Evolutionary conservation across 148 eudicot genomes (phyloP), one percentile per base, ranked within the genome.

Genomic region (Pharnaceum exiguum): DNA sequence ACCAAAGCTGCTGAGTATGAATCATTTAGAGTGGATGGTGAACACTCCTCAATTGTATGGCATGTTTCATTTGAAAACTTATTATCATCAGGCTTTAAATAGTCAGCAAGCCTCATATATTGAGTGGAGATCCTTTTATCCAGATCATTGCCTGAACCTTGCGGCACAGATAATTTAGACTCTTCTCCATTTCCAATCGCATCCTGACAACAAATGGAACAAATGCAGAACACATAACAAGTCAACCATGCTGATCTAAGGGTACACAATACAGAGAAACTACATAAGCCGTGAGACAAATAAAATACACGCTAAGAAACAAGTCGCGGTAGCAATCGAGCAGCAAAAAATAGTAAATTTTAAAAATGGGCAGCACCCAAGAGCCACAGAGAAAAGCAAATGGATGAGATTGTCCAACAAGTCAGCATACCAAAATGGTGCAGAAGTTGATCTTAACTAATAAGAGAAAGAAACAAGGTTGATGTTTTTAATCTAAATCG

Each of bases 121-220:
- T 39, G 68, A 59, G 49, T 60, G 47, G 56, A 61, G 26, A 32
- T 45, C 43, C 54, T 32, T 26, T 59, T 68, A 59, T 37, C 57
- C 63, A 60, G 54, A 23, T 31, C 70, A 62, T 47, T 60, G 45
- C 33, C 67, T 57, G 57, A 45, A 24, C 26, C 53, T 51, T 40
- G 48, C 47, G 44, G 49, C 43, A 22, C 25, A 50, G 45, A 60
- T 37, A 37, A 43, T 31, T 31, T 57, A 30, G 73, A 57, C 26
- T 57, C 46, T 49, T 27, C 33, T 63, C 76, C 60, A 46, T 29
- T 32, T 11, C 48, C 29, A 55, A 53, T 66, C 76, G 78, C 77
- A 22, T 70, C 49, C 64, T 57, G 48, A n/a, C 24, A 58, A 31
- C 13, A 51, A 4, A 21, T 49, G 36, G 10, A 18, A 16, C 35